These are phyloP conservation scores for Pyrenophora graminea DNA, from an alignment of 2,329 filamentous ascomycete genomes.

Conservation along the genomic window DNA sequence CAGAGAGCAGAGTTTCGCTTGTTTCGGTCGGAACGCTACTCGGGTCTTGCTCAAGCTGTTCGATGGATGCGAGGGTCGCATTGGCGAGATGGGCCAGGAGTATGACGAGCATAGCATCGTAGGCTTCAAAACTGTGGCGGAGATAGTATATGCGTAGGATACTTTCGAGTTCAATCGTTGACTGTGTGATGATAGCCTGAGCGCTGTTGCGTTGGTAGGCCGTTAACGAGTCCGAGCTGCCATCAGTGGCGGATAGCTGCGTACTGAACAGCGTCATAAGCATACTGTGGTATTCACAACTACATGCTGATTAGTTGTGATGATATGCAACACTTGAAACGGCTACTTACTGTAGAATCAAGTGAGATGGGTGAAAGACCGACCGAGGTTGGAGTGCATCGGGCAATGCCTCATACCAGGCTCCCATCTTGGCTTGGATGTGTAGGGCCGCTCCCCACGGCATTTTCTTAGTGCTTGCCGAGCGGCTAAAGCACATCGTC, in stretches of 20 bases:
- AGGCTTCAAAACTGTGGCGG: conserved; percentile 13
- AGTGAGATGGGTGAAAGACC: conserved; percentile 13
- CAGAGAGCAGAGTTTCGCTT: conserved; percentile 15
- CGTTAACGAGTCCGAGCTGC: not conserved
- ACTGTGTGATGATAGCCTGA: not conserved
- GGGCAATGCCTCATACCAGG: conserved; percentile 12
- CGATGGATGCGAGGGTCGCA: conserved; percentile 5
- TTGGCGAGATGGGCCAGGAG: conserved; percentile 15
- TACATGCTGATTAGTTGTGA: not conserved
- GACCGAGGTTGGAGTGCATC: conserved; percentile 3
- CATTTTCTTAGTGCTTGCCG: not conserved
- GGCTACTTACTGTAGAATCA: conserved; percentile 17
- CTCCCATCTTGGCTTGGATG: conserved; percentile 9
- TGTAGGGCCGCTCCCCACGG: conserved; percentile 7
- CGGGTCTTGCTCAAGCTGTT: conserved; percentile 2
- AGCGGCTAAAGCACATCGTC: conserved; percentile 3
- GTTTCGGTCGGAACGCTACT: not conserved
- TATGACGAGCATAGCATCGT: conserved; percentile 6
- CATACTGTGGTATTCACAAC: conserved; percentile 3
- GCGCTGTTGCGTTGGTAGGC: not conserved
- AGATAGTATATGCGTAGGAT: conserved; percentile 12
- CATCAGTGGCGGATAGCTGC: conserved; percentile 1
- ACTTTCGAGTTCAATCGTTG: conserved; percentile 7
- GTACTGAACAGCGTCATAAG: conserved; percentile 5
- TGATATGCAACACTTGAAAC: not conserved